Evolutionary conservation across 176 grass and related monocot genomes (phyloP).

Genomic region (Hordeum marinum): DNA sequence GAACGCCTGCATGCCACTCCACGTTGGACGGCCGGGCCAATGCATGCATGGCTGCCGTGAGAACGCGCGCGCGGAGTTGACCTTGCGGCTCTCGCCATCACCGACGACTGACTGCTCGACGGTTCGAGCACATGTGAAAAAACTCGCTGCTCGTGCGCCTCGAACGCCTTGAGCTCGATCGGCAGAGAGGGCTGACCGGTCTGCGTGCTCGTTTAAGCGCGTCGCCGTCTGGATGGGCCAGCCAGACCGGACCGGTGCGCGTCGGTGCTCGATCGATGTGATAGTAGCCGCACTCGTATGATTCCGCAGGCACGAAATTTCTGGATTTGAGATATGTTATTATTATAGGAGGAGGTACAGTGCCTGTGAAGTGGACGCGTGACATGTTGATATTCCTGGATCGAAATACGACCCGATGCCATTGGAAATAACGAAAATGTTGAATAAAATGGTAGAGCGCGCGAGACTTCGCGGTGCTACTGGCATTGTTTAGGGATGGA

Average conservation of each 20-base stretch:
- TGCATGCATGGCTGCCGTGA: neutral
- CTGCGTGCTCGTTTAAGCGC: neutral
- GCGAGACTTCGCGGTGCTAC: neutral
- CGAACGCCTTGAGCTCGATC: neutral
- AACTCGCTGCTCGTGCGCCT: constrained; percentile 9
- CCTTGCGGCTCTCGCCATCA: constrained; percentile 14
- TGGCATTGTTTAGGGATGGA: too few species aligned
- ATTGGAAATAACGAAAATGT: neutral
- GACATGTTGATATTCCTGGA: neutral
- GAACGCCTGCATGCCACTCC: neutral
- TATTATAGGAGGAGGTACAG: too few species aligned
- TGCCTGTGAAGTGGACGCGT: neutral
- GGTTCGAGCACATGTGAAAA: constrained; percentile 32
- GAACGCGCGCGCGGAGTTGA: constrained; percentile 31
- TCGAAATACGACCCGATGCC: neutral
- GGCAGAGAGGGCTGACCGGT: constrained; percentile 24
- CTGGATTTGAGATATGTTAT: neutral
- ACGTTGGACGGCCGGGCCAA: neutral
- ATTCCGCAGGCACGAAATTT: neutral
- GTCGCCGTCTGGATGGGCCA: constrained; percentile 4
- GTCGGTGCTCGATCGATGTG: neutral
- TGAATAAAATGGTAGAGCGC: too few species aligned
- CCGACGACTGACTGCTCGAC: neutral
- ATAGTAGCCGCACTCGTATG: neutral
- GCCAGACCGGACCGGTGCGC: neutral